Percentiles rank a stretch among this genome's conserved stretches.
Conservation (phyloP, 805 yeast genomes). For the Cyberlindnera maritima region DNA sequence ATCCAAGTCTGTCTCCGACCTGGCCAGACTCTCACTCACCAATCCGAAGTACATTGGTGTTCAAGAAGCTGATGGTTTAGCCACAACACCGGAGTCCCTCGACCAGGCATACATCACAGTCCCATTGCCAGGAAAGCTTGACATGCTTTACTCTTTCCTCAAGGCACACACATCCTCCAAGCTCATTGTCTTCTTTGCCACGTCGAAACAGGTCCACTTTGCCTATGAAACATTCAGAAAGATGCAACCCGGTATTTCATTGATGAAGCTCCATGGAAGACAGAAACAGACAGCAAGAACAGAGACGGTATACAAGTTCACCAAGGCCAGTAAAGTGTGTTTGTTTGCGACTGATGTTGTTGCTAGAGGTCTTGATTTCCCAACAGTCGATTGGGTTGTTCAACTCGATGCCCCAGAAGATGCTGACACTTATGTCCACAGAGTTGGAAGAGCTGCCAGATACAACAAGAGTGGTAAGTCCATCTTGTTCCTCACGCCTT, state of each 20-base stretch:
- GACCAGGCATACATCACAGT: conserved; percentile 80
- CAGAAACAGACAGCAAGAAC: conserved; percentile 75
- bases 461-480: conserved; percentile 89
- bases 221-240: conserved; percentile 28
- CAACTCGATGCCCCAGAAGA: conserved; percentile 95
- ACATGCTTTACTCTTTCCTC: conserved; percentile 69
- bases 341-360: conserved; percentile 97
- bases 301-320: conserved; percentile 62
- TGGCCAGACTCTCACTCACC: conserved; percentile 85
- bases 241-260: conserved; percentile 42
- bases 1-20: conserved; percentile 76
- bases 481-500: conserved; percentile 75
- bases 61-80: conserved; percentile 57
- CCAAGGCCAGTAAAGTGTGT: conserved; percentile 50
- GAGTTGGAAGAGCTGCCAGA: conserved; percentile 95
- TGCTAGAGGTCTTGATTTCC: conserved; percentile 94
- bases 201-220: conserved; percentile 56
- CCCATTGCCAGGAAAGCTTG: conserved; percentile 76
- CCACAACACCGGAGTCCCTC: conserved; percentile 78
- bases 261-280: conserved; percentile 81
- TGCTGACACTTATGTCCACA: conserved; percentile 85
- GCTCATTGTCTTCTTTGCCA: conserved; percentile 73
- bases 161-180: conserved; percentile 77
- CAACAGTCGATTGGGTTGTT: conserved; percentile 88
- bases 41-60: conserved; percentile 91